Base-by-base conservation (phyloP, 441 rosid species). In the Eutrema salsugineum region DNA sequence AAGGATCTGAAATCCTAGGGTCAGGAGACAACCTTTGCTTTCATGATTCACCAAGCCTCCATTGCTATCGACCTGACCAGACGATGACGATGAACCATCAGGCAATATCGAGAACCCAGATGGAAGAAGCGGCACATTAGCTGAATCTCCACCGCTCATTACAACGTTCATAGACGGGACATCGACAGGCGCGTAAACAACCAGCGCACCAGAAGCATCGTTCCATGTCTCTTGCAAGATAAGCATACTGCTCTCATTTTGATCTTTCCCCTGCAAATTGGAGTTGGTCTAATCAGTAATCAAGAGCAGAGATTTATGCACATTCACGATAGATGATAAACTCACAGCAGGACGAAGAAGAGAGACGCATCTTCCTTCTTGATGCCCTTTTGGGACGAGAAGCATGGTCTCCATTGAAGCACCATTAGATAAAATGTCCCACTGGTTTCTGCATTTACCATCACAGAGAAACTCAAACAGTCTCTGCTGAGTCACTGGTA, bases 141-240 rank as follows among this genome's bases (percentile, higher is more conserved):
- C 40, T 12, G 91, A 73, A 47, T 85, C 89, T n/a, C 82, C 84
- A 42, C 87, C 87, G 8, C 59, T 72, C 83, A 82, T 82, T 3
- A 83, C 83, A 39, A 30, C 8, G 4, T 63, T 64, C 69, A 80
- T 75, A 3, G 84, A 66, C 5, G 83, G 64, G 8, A 78, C 5
- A 44, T 85, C 91, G 1, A 86, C 82, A 0, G 94, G 91, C 0
- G 89, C 89, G 44, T 86, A 88, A 28, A 87, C 86, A 20, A 88
- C 82, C 0, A 83, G 39, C 3, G 91, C 81, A 35, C 91, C 88
- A 0, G 87, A 75, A 4, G 79, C 73, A 36, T 82, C 89, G 3
- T 27, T 78, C 84, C 88, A 86, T 0, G 91, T 81, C 79, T 88
- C 94, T 74, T 88, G 94, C 40, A 88, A 67, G 60, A 86, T 80